phyloP scores from a whole-genome alignment of 1,284 basidiomycete genomes.

The Trichosporon sp. region DNA sequence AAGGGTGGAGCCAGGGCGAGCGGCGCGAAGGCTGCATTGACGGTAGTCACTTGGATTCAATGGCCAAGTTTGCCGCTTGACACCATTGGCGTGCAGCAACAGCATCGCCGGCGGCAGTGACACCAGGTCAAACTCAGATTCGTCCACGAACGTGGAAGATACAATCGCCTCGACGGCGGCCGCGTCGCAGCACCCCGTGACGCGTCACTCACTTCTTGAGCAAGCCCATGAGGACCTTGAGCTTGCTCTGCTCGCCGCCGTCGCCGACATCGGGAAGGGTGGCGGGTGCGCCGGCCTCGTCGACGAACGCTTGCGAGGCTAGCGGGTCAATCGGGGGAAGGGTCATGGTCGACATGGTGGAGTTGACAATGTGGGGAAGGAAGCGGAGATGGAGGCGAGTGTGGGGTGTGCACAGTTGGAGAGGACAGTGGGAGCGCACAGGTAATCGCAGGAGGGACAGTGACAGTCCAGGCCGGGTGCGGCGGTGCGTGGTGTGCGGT shows the following conservation, averaged over 20 bases:
- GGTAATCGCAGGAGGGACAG: neutral
- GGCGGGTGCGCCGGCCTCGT: constrained; percentile 58
- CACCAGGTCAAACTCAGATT: neutral
- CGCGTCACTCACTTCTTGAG: constrained; percentile 72
- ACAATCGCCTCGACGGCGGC: neutral
- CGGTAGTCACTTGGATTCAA: neutral
- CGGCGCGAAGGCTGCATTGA: neutral
- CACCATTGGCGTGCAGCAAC: no score
- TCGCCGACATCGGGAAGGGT: constrained; percentile 74
- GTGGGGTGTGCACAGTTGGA: constrained; percentile 9
- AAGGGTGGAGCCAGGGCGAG: neutral
- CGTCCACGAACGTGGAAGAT: neutral
- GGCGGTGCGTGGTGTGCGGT: no score
- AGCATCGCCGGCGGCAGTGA: constrained; percentile 17
- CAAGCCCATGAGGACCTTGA: constrained; percentile 85
- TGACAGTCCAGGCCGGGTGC: no score
- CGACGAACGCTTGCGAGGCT: constrained; percentile 47
- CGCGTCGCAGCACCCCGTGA: neutral
- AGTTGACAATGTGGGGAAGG: neutral
- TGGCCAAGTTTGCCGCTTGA: neutral
- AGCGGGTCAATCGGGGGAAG: neutral
- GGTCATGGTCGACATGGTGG: neutral
- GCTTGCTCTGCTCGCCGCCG: constrained; percentile 78
- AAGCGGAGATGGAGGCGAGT: neutral
- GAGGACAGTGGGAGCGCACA: neutral